Evolutionary conservation across 2,329 filamentous ascomycete species (phyloP).

Genomic region (Scortechinia acanthostroma): DNA sequence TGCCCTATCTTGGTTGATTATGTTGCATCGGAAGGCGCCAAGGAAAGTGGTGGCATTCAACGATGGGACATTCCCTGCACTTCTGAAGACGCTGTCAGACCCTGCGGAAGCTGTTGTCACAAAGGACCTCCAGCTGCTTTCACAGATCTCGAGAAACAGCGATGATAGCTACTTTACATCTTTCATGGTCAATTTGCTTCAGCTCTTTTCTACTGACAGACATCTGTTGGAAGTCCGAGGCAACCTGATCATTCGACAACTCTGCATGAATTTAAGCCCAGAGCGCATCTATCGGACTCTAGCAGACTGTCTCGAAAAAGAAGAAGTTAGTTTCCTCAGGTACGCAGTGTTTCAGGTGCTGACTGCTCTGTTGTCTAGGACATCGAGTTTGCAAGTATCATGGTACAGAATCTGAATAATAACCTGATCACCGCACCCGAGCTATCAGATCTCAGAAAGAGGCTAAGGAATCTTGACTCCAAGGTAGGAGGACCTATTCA

Average conservation of each 20-base stretch:
- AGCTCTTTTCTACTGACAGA: constrained; percentile 90
- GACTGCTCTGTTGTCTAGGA: constrained; percentile 34
- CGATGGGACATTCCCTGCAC: constrained; percentile 89
- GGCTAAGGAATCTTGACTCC: constrained; percentile 82
- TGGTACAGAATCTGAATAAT: constrained; percentile 99
- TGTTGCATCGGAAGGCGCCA: constrained; percentile 92
- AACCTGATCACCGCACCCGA: constrained; percentile 97
- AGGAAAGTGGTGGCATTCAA: constrained; percentile 91
- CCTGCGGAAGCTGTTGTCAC: constrained; percentile 93
- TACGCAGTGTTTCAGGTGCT: not conserved
- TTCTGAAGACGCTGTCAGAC: constrained; percentile 93
- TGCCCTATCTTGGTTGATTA: constrained; percentile 90
- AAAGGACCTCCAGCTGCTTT: constrained; percentile 84
- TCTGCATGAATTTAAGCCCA: constrained; percentile 85
- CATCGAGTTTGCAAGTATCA: constrained; percentile 96
- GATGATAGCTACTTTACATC: constrained; percentile 96
- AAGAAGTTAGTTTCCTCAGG: constrained; percentile 42
- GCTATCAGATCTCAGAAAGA: constrained; percentile 80
- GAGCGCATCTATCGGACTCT: constrained; percentile 93
- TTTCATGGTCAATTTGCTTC: constrained; percentile 94
- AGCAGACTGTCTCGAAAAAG: constrained; percentile 92
- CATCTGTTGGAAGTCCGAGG: constrained; percentile 84
- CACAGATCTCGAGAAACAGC: constrained; percentile 91
- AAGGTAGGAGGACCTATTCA: constrained; percentile 40
- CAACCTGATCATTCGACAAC: constrained; percentile 90